Evolutionary conservation across 768 basidiomycete genomes (phyloP), one percentile per base, ranked within the genome.

Genomic region (Sarcomyxa edulis): DNA sequence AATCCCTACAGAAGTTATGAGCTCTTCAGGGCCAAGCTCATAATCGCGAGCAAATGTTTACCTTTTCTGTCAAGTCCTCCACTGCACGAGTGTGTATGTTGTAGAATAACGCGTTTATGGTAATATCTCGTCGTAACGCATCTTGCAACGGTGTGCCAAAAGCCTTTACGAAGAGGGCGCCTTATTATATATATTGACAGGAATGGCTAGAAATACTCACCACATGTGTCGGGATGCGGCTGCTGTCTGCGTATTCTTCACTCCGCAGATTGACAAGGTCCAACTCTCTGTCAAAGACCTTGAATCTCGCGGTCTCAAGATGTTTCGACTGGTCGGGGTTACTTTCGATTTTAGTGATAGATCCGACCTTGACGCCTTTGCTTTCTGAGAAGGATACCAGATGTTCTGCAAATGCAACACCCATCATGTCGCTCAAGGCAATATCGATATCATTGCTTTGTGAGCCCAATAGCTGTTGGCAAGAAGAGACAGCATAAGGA

Each of bases 321-420:
- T 99, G 96, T 56, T 99, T 99, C 22, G 90, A 94, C 64, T 98
- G 95, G 28, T 93, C 92, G 0, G 96, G 95, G 54, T 98, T 98
- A 44, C 82, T 81, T 42, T 88, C 89, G 42, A 99, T 88, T 55
- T 82, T 90, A 15, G 84, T 76, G 34, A 95, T 76, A 7, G 69
- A 66, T 22, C 78, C 78, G 3, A 76, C 69, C 22, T 68, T 49
- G 9, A 84, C 50, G 9, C 71, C 64, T 51, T 77, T 76, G 11
- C 60, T 56, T 2, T 64, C 50, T 1, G 76, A 70, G 60, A 78
- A 94, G 16, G 68, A 60, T 6, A 79, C 72, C 41, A 99, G 78
- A 38, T 80, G 71, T 38, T 83, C 72, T 1, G 94, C 96, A 60
- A 98, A 99, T 0, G 83, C 64, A 21, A 86, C 68, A 5, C 96